Evolutionary conservation across 148 eudicot species (phyloP).

Genomic region (Bassia scoparia): DNA sequence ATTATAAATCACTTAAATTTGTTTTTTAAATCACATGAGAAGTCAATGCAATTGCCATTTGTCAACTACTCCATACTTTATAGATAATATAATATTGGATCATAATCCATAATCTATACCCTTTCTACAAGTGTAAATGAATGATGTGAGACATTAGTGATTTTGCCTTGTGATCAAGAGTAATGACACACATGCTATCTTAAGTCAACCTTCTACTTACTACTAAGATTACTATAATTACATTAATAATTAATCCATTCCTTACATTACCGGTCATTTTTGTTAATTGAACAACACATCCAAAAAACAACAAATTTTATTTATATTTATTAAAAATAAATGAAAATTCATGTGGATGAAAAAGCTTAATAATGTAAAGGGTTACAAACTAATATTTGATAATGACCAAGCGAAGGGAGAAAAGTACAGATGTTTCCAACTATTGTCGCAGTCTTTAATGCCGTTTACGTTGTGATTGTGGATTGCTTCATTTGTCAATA

Average conservation of each 20-base stretch:
- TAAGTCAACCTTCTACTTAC: neutral
- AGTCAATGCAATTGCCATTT: too few species aligned
- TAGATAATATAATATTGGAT: too few species aligned
- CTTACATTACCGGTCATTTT: conserved; percentile 1
- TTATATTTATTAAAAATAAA: neutral
- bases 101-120: too few species aligned
- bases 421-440: neutral
- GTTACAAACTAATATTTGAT: neutral
- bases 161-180: neutral
- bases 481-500: neutral
- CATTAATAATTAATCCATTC: neutral
- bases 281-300: neutral
- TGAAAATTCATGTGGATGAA: neutral
- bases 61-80: too few species aligned
- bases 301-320: neutral
- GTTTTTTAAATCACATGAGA: too few species aligned
- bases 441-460: neutral
- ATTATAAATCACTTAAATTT: too few species aligned
- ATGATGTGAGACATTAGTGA: too few species aligned
- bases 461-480: neutral
- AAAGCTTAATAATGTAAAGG: neutral
- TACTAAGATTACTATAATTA: too few species aligned
- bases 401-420: neutral
- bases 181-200: neutral
- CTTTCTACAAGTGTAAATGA: too few species aligned